phyloP scores from a whole-genome alignment of 2,329 filamentous ascomycete genomes.

The Periconia macrospinosa region DNA sequence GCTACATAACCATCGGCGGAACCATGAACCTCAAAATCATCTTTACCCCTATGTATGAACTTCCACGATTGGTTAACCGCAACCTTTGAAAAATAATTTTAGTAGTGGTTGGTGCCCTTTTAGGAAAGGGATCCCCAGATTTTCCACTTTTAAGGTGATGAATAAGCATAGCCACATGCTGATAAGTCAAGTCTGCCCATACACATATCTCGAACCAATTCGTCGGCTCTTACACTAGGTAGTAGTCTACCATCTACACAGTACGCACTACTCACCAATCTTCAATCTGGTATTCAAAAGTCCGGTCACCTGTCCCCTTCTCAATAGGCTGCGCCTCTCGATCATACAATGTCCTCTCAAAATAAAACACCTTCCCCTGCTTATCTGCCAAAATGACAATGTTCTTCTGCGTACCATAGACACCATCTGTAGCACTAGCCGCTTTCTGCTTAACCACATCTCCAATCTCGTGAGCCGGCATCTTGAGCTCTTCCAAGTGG shows the following conservation, averaged over 20 bases:
- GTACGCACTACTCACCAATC: constrained; percentile 30
- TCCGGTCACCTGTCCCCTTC: constrained; percentile 50
- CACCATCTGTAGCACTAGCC: constrained; percentile 47
- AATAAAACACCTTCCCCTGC: constrained; percentile 60
- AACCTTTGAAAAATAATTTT: too few relatives aligned
- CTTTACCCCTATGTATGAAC: too few relatives aligned
- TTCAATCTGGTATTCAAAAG: constrained; percentile 53
- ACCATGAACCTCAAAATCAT: neutral
- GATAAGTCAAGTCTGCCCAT: too few relatives aligned
- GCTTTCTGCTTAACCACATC: constrained; percentile 44
- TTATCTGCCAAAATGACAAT: constrained; percentile 61
- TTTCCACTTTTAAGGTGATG: too few relatives aligned
- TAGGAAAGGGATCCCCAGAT: too few relatives aligned
- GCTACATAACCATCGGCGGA: neutral
- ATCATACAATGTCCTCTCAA: constrained; percentile 65
- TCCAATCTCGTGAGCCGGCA: constrained; percentile 43
- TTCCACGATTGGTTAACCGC: too few relatives aligned
- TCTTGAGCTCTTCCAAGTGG: constrained; percentile 42
- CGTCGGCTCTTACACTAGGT: too few relatives aligned
- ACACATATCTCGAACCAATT: too few relatives aligned
- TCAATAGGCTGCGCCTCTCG: constrained; percentile 52
- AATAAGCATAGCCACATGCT: too few relatives aligned
- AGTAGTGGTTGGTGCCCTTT: too few relatives aligned
- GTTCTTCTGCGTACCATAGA: constrained; percentile 68
- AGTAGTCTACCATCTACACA: neutral